Evolutionary conservation across 2,329 filamentous ascomycete genomes (phyloP), one percentile per base, ranked within the genome.

Genomic region (Colletotrichum sp.): DNA sequence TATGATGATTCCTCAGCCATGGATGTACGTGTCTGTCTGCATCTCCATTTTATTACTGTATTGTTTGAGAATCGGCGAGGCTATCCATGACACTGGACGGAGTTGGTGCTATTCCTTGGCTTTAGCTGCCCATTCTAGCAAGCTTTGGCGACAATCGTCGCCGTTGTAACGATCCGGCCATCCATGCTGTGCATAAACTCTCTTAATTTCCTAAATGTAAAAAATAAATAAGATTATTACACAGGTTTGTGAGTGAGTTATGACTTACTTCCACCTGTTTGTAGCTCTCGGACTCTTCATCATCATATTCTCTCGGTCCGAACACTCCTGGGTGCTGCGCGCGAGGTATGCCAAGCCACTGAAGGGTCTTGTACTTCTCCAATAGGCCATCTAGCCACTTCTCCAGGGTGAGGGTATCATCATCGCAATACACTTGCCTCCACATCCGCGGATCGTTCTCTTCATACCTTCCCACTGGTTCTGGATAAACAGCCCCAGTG

Each of bases 401-500:
- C 8, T 60, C 0, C 57, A 60, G 28, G 0, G 8, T 18, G 18
- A 60, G 26, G 9, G 57, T 60, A 3, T 28, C 16, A 2, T 30
- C 26, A 30, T 60, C 57, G 13, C 57, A 60, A 10, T 30, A 30
- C 28, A 28, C 10, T 30, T 60, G n/a, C 24, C 57, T 30, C 57
- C 24, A 60, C 57, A 60, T 7, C 0, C 57, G 57, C 2, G 57
- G 57, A 28, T 60, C 57, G 16, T 30, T 60, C 3, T 65, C 6
- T 12, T 65, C 6, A 55, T 71, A 71, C 13, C 30, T n/a, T 16
- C 68, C 68, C 2, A 65, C 39, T 7, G 59, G 68, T 12, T 65
- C 59, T 14, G 68, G 59, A 52, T 65, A 71, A 28, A 57, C 30
- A 55, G 59, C 16, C 3, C 68, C 68, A 16, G 68, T 71, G 28